phyloP scores from a whole-genome alignment of 257 asterid species.

The Solanum etuberosum region DNA sequence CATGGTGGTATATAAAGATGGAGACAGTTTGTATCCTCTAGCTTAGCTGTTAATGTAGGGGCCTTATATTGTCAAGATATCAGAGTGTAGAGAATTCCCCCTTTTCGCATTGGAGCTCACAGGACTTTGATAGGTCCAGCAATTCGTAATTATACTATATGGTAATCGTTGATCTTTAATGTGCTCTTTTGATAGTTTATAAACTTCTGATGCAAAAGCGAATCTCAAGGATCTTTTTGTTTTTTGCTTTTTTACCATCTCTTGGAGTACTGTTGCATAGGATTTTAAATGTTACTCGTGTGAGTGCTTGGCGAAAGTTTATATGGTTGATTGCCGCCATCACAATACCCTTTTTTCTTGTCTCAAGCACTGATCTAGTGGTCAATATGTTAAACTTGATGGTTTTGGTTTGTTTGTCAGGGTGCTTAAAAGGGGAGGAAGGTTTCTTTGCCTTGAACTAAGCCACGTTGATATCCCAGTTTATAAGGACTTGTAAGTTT shows the following conservation, averaged over 20 bases:
- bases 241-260: background rate
- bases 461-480: conserved; percentile 80
- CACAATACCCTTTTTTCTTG: background rate
- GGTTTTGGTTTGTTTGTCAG: conserved; percentile 23
- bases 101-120: background rate
- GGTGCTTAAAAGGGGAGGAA: conserved; percentile 92
- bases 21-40: background rate
- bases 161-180: background rate
- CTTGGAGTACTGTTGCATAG: background rate
- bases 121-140: background rate
- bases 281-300: background rate
- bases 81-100: background rate
- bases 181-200: background rate
- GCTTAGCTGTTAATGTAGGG: background rate
- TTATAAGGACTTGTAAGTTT: conserved; percentile 67
- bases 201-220: background rate
- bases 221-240: background rate
- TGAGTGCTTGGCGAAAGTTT: background rate
- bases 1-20: background rate
- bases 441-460: conserved; percentile 93
- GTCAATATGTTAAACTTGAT: background rate
- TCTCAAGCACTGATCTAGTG: background rate
- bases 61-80: background rate
- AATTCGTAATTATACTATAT: background rate
- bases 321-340: background rate